Base-by-base conservation (phyloP, 805 yeast genomes). In the Ogataea pilisensis region DNA sequence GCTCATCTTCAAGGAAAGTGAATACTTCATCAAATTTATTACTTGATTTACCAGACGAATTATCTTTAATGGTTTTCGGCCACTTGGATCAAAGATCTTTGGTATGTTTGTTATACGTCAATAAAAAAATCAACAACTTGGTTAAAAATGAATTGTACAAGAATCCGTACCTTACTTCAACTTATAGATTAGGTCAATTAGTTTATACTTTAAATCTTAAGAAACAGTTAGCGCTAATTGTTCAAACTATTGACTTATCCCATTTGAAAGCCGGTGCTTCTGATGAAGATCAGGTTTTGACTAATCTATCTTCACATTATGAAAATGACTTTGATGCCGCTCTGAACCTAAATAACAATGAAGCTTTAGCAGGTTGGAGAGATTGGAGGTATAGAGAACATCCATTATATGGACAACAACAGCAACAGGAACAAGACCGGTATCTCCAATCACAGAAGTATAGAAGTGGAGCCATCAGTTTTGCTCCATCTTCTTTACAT, bases 371-470 rank as follows among this genome's bases (percentile, higher is more conserved):
- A 0, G 83, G 91, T 8, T 88, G 96, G 96, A 72, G 96, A 57
- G 96, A 88, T 59, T 88, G 95, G 95, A 83, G 86, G 54, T 82
- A 73, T 53, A 73, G 86, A 46, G 75, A 74, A 38, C 89, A 83
- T 60, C 86, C 91, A 1, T 58, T 85, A 27, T 82, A 82, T 54
- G 61, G 64, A 0, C 29, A 38, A 32, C 38, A 44, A 30, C 32
- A 47, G 35, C 33, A n/a, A 3, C 38, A 9, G 9, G 19, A 16
- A 13, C 17, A 19, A 17, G 18, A 12, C 13, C 5, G 13, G 12
- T 18, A 8, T 9, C 30, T 13, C 5, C 8, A 30, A 3, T 21
- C n/a, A 6, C 12, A 13, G 19, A 25, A 18, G 17, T 13, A 8
- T n/a, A n/a, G n/a, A n/a, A n/a, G n/a, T n/a, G n/a, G n/a, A n/a